These are phyloP conservation scores for Dryadomyces sulphureus DNA, from an alignment of 2,329 filamentous ascomycete genomes.

Conservation along the genomic window DNA sequence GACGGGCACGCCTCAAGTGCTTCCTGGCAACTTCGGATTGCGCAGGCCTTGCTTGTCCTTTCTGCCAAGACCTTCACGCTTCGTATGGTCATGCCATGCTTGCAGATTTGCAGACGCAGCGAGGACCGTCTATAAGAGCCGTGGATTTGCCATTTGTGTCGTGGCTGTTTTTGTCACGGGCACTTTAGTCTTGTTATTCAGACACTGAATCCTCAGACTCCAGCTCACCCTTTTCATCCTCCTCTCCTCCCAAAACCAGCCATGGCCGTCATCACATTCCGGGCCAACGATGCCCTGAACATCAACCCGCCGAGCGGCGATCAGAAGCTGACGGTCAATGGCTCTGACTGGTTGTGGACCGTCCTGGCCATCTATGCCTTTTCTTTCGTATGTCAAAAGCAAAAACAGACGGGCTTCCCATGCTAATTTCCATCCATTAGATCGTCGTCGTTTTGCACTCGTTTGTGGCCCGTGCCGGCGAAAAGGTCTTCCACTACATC, in stretches of 20 bases:
- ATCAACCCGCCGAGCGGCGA: constrained; percentile 29
- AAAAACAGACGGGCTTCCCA: neutral
- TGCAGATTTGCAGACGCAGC: neutral
- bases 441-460: constrained; percentile 23
- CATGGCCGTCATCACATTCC: constrained; percentile 18
- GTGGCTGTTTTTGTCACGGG: neutral
- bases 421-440: constrained; percentile 10
- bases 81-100: neutral
- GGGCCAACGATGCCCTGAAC: constrained; percentile 29
- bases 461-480: constrained; percentile 26
- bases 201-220: neutral
- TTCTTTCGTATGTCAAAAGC: constrained; percentile 22
- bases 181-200: neutral
- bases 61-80: neutral
- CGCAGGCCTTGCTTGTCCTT: neutral
- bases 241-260: neutral
- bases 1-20: no score
- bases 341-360: constrained; percentile 41
- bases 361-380: constrained; percentile 32
- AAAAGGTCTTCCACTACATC: constrained; percentile 42
- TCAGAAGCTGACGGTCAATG: constrained; percentile 25
- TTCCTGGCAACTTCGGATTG: no score
- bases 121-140: neutral
- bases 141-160: neutral
- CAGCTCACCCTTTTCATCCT: neutral